Conservation (phyloP, 2,329 filamentous ascomycete genomes). For the Pseudogymnoascus verrucosus region DNA sequence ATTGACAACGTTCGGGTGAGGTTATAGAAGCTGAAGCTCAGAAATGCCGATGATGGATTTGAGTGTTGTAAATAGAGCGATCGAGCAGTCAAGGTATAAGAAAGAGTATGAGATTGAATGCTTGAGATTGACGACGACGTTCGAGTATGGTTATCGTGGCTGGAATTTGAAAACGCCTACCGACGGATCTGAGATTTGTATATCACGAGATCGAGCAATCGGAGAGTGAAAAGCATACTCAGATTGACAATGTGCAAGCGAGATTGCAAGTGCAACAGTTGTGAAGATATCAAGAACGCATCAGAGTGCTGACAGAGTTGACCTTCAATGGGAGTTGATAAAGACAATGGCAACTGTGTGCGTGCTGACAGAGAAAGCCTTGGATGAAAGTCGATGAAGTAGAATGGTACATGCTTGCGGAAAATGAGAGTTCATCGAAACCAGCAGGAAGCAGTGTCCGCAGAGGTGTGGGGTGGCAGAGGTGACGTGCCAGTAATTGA, state of each 20-base stretch:
- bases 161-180: not conserved
- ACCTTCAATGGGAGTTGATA: not conserved
- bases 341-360: not conserved
- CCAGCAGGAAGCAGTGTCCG: not conserved
- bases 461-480: not conserved
- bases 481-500: not conserved
- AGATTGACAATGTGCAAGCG: not conserved
- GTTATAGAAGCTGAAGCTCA: not conserved
- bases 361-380: too few relatives aligned
- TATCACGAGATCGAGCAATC: not conserved
- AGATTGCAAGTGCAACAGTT: not conserved
- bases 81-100: not conserved
- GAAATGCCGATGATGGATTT: not conserved
- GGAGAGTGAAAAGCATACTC: not conserved
- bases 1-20: not conserved
- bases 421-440: not conserved
- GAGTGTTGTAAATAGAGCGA: not conserved
- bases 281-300: not conserved
- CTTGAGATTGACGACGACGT: not conserved
- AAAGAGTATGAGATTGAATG: not conserved
- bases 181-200: not conserved
- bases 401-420: too few relatives aligned
- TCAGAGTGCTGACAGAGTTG: not conserved
- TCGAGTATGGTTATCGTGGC: not conserved
- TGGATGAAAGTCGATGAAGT: too few relatives aligned